Percentiles rank a stretch among this genome's conserved stretches.
Conservation (phyloP, 768 basidiomycete species). For the Termitomyces titanicus region DNA sequence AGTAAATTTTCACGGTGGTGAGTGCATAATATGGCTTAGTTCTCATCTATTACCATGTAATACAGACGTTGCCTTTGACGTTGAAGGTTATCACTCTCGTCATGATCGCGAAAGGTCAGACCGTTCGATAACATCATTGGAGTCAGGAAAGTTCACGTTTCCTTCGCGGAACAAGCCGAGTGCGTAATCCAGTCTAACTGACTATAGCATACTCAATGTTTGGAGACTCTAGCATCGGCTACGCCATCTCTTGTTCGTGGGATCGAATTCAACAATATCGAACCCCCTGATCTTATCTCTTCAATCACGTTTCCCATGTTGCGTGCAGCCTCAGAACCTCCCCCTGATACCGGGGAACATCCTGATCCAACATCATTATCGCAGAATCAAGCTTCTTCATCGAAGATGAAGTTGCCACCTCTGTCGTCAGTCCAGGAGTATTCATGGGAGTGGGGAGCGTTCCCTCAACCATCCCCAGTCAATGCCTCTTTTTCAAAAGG, state of each 20-base stretch:
- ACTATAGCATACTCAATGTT: neutral
- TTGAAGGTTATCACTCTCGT: slow-evolving; percentile 73
- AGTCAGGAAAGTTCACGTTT: slow-evolving; percentile 7
- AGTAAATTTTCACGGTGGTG: slow-evolving; percentile 62
- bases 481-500: slow-evolving; percentile 48
- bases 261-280: slow-evolving; percentile 1
- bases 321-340: slow-evolving; percentile 61
- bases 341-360: slow-evolving; percentile 40
- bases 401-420: slow-evolving; percentile 3
- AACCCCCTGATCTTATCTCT: neutral
- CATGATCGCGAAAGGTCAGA: slow-evolving; percentile 38
- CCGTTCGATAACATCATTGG: slow-evolving; percentile 32
- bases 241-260: slow-evolving; percentile 20
- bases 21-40: slow-evolving; percentile 1
- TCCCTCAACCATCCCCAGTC: slow-evolving; percentile 77
- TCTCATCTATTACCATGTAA: slow-evolving; percentile 1
- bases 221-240: slow-evolving; percentile 13
- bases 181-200: slow-evolving; percentile 1
- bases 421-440: slow-evolving; percentile 55
- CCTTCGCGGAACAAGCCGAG: slow-evolving; percentile 7
- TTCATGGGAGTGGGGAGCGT: slow-evolving; percentile 93
- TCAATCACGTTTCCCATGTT: slow-evolving; percentile 23
- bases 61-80: slow-evolving; percentile 76
- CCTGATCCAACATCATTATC: neutral
- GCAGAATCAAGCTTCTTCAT: slow-evolving; percentile 10